Conservation (phyloP, 129 eudicot species). For the Scalesia atractyloides region DNA sequence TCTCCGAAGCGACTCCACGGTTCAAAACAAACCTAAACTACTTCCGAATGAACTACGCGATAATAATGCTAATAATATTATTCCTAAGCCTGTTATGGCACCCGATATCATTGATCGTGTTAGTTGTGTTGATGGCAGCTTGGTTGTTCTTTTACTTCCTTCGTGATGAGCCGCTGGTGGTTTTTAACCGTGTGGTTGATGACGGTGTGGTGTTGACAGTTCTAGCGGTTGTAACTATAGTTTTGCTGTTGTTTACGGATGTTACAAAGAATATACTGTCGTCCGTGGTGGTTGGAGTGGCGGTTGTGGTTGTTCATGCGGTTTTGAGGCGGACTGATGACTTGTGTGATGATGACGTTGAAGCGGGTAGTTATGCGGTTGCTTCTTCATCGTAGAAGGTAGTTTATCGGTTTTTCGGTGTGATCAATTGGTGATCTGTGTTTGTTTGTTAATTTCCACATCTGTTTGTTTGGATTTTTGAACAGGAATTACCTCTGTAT, state of each 20-base stretch:
- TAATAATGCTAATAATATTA: constrained; percentile 36
- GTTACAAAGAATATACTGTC: constrained; percentile 44
- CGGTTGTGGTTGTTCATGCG: constrained; percentile 52
- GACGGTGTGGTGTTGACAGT: constrained; percentile 50
- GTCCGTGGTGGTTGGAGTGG: constrained; percentile 47
- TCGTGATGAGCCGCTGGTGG: constrained; percentile 56
- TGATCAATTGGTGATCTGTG: neutral
- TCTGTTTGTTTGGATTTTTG: constrained; percentile 5
- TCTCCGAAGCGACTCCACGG: constrained; percentile 41
- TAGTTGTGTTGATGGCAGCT: constrained; percentile 49
- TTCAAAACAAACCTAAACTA: constrained; percentile 43
- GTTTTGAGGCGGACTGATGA: constrained; percentile 64
- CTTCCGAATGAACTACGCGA: constrained; percentile 62
- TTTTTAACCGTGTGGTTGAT: constrained; percentile 36
- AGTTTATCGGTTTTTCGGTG: neutral
- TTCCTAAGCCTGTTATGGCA: constrained; percentile 57
- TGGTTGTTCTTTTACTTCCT: constrained; percentile 74
- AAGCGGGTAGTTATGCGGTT: constrained; percentile 43
- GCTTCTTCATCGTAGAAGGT: constrained; percentile 28
- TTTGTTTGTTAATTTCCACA: constrained; percentile 2
- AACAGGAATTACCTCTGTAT: neutral
- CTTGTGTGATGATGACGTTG: constrained; percentile 46
- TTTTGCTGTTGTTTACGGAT: constrained; percentile 48
- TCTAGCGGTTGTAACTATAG: constrained; percentile 45
- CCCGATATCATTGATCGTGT: constrained; percentile 56